These are phyloP conservation scores for Ochetophila trinervis DNA, from an alignment of 306 rosid genomes.

Conservation along the genomic window DNA sequence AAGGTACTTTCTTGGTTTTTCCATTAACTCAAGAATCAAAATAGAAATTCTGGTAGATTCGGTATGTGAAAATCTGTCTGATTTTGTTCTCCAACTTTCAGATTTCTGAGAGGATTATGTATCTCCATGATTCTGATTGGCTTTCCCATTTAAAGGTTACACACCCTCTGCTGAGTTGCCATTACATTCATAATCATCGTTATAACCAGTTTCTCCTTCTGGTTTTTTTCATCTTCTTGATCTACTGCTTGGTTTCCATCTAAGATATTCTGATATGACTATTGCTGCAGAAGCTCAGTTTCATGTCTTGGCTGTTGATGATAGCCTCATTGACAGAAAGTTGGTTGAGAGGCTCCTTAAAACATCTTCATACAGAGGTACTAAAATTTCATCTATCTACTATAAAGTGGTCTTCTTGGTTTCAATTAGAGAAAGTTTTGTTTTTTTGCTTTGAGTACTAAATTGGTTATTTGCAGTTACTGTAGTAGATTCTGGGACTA, in stretches of 20 bases:
- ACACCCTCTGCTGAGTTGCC: background rate
- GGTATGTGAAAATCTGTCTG: slow-evolving; percentile 59
- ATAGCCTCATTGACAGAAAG: slow-evolving; percentile 68
- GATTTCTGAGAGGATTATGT: slow-evolving; percentile 45
- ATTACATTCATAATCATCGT: background rate
- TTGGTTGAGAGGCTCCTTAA: slow-evolving; percentile 81
- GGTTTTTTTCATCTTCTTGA: background rate
- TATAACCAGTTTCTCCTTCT: background rate
- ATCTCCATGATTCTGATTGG: slow-evolving; percentile 38
- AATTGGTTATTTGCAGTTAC: slow-evolving; percentile 47
- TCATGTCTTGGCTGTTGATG: slow-evolving; percentile 92
- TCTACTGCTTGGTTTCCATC: background rate
- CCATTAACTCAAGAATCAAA: slow-evolving; percentile 55
- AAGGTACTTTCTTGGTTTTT: slow-evolving; percentile 45
- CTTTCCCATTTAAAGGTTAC: slow-evolving; percentile 41
- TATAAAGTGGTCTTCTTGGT: background rate
- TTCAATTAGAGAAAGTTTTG: background rate
- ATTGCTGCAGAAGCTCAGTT: slow-evolving; percentile 46
- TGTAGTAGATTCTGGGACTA: slow-evolving; percentile 72
- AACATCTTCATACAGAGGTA: slow-evolving; percentile 82
- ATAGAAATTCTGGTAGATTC: slow-evolving; percentile 60
- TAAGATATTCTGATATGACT: slow-evolving; percentile 20
- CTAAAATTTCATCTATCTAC: background rate
- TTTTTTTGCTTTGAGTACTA: background rate
- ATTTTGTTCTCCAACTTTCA: slow-evolving; percentile 81